phyloP scores from a whole-genome alignment of 345 rosid genomes.

The Hirschfeldia incana region DNA sequence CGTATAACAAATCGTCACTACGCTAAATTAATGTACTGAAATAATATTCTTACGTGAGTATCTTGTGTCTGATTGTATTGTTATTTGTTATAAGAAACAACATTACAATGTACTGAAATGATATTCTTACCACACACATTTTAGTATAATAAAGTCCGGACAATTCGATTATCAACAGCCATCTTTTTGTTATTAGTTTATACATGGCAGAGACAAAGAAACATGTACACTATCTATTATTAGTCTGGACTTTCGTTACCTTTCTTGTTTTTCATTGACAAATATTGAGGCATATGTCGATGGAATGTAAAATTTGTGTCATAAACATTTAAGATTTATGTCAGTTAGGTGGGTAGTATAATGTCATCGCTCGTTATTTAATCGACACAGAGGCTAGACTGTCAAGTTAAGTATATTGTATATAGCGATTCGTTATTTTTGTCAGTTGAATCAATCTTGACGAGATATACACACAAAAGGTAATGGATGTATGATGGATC shows the following conservation, averaged over 20 bases:
- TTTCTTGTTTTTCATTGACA: constrained; percentile 22
- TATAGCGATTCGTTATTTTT: background rate
- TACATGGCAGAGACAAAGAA: constrained; percentile 19
- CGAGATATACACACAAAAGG: constrained; percentile 25
- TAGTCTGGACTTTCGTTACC: constrained; percentile 27
- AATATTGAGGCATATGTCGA: constrained; percentile 11
- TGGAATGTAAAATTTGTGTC: constrained; percentile 19
- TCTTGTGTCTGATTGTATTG: background rate
- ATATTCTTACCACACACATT: background rate
- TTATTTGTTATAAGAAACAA: constrained; percentile 1
- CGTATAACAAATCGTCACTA: constrained; percentile 10
- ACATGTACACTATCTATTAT: constrained; percentile 16
- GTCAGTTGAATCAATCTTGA: constrained; percentile 18
- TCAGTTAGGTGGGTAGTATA: constrained; percentile 22
- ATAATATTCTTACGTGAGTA: background rate
- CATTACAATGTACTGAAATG: background rate
- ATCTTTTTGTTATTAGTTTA: constrained; percentile 13
- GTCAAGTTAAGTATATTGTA: background rate
- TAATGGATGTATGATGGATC: constrained; percentile 30
- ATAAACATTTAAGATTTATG: constrained; percentile 22
- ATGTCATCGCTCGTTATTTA: constrained; percentile 6
- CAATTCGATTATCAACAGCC: background rate
- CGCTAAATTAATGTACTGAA: background rate
- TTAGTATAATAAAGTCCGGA: constrained; percentile 8
- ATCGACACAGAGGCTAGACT: background rate